Conservation (phyloP, 306 rosid species). For the Quercus aquifolioides region DNA sequence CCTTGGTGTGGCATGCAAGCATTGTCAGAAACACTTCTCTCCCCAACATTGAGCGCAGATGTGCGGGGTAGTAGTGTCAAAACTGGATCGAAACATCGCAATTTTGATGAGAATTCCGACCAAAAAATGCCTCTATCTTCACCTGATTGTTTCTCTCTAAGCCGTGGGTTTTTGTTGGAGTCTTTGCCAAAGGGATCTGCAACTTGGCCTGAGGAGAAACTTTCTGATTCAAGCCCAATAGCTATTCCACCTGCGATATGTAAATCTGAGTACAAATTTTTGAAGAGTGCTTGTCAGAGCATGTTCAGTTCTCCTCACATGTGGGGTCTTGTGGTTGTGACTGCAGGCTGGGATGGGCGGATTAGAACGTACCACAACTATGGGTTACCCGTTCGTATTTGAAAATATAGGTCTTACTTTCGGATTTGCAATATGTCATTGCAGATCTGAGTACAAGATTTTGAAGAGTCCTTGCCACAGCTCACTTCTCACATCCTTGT, state of each 20-base stretch:
- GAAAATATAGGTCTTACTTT: constrained; percentile 7
- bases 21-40: constrained; percentile 35
- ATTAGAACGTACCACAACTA: constrained; percentile 71
- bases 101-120: constrained; percentile 24
- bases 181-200: constrained; percentile 62
- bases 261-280: constrained; percentile 66
- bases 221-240: constrained; percentile 36
- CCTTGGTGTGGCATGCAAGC: constrained; percentile 77
- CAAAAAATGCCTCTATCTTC: constrained; percentile 41
- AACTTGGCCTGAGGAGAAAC: constrained; percentile 81
- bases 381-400: constrained; percentile 59
- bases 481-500: constrained; percentile 53
- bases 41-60: constrained; percentile 37
- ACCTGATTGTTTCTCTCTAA: constrained; percentile 69
- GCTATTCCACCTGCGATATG: constrained; percentile 39
- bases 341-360: constrained; percentile 81
- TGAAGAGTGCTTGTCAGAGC: constrained; percentile 70
- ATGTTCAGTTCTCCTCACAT: constrained; percentile 56
- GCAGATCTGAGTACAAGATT: constrained; percentile 60
- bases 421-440: neutral
- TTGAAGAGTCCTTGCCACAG: constrained; percentile 64
- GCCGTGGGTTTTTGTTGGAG: constrained; percentile 59
- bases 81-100: constrained; percentile 5
- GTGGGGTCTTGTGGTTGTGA: constrained; percentile 80
- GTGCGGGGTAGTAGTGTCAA: constrained; percentile 6